Evolutionary conservation across 73 alveolate genomes (phyloP).

Genomic region (Stentor coeruleus): DNA sequence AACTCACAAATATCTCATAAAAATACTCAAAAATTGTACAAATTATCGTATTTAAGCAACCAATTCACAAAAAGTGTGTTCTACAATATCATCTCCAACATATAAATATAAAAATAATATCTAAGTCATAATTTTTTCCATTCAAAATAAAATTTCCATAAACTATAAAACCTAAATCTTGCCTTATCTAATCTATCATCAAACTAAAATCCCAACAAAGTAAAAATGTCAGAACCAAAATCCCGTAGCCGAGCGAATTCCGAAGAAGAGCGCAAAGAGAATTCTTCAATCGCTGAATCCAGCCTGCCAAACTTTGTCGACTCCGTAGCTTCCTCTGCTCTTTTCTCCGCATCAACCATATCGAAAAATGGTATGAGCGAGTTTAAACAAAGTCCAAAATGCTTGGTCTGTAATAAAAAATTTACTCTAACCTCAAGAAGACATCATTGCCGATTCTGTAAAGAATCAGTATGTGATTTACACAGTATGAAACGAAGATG

Average conservation of each 20-base stretch:
- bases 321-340: neutral
- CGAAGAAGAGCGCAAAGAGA: neutral
- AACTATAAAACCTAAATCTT: too few relatives aligned
- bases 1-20: too few relatives aligned
- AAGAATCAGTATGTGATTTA: conserved; percentile 10
- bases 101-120: too few relatives aligned
- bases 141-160: too few relatives aligned
- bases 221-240: neutral
- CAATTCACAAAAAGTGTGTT: too few relatives aligned
- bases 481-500: conserved; percentile 20
- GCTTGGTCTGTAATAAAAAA: conserved; percentile 15
- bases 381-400: conserved; percentile 1
- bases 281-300: neutral
- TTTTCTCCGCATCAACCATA: neutral
- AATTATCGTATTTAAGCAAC: too few relatives aligned
- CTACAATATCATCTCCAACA: too few relatives aligned
- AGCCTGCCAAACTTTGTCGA: neutral
- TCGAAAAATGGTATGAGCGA: neutral
- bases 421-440: neutral
- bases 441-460: conserved; percentile 26
- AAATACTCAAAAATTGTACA: too few relatives aligned
- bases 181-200: too few relatives aligned
- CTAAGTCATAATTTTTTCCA: too few relatives aligned
- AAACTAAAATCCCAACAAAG: neutral
- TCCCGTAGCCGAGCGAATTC: neutral